A percentile compares a stretch with the other conserved stretches of the same genome.
These are phyloP conservation scores for Orbilia quercus DNA, from an alignment of 2,329 filamentous ascomycete species.

Conservation along the genomic window DNA sequence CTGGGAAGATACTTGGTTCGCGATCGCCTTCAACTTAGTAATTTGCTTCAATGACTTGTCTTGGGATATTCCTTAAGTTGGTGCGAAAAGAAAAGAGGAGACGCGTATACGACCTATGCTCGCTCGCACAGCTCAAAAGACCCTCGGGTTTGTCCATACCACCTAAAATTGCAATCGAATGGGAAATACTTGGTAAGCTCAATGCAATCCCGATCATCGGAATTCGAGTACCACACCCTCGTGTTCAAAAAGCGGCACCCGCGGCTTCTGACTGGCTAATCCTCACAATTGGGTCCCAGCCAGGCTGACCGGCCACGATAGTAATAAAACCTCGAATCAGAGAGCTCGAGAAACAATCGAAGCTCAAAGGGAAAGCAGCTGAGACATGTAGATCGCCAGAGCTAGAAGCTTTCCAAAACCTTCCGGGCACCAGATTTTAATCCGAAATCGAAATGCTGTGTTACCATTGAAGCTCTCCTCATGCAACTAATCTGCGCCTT, in stretches of 20 bases:
- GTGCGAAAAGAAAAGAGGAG: too few species aligned
- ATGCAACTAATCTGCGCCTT: conserved; percentile 25
- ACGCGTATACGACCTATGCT: too few species aligned
- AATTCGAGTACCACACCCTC: neutral
- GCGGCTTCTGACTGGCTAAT: conserved; percentile 18
- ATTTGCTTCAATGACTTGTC: neutral
- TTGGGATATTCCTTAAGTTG: too few species aligned
- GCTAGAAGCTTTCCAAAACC: neutral
- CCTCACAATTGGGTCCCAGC: conserved; percentile 5
- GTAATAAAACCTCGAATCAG: conserved; percentile 2
- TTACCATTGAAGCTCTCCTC: conserved; percentile 16
- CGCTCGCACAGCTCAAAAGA: too few species aligned
- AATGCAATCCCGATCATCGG: too few species aligned
- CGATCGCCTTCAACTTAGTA: neutral
- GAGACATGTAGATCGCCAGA: neutral
- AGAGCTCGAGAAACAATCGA: neutral
- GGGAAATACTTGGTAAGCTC: too few species aligned
- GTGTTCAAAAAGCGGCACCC: conserved; percentile 11
- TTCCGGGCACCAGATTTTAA: neutral
- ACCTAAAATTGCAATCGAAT: too few species aligned
- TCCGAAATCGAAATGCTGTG: conserved; percentile 29
- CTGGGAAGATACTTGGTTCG: neutral
- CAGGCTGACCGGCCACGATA: conserved; percentile 26
- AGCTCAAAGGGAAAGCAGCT: too few species aligned
- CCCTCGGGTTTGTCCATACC: too few species aligned